Base-by-base conservation (phyloP, 768 basidiomycete species). In the Tulasnella sp. region DNA sequence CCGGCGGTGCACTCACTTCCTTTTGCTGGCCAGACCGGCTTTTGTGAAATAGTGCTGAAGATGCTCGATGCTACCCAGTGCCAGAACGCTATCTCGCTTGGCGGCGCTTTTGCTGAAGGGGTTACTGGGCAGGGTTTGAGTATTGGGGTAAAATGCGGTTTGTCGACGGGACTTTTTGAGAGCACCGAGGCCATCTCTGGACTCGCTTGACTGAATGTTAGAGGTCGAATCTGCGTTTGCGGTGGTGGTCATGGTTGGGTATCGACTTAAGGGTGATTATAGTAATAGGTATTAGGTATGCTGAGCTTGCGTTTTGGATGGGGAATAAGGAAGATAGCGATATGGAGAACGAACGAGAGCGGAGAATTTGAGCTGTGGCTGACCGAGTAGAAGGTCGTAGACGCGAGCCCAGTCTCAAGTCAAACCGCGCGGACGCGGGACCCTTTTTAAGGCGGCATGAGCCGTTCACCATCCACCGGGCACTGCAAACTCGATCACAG, bases 21-120 rank as follows among this genome's bases (percentile, higher is more conserved):
- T 89, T 87, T 92, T 90, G 44, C 92, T 88, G 36, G 88, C 89
- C 77, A 96, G 89, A 1, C 94, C 94, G 0, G 93, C 91, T 88
- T 96, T 96, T 10, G 94, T 94, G 83, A 97, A 98, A 84, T 96
- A 97, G 83, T 96, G 92, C 85, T 98, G 97, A 58, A 98, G 89
- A 84, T 98, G 94, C 84, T 97, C 94, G 82, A 98, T 98, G 84
- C 94, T 96, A n/a, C 96, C 96, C 24, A 98, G 86, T 0, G 95
- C 91, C 91, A 97, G 93, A 27, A 98, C 96, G 82, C 94, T 95
- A 85, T 95, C 94, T 62, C 97, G 90, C 86, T 96, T 97, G 5
- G 95, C 94, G 0, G 97, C 97, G 80, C 93, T 95, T 81, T 93
- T 88, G 82, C 93, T 94, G 88, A 96, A 97, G 1, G 94, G 93